Conservation (phyloP, 345 rosid genomes). For the Melastoma malabathricum region DNA sequence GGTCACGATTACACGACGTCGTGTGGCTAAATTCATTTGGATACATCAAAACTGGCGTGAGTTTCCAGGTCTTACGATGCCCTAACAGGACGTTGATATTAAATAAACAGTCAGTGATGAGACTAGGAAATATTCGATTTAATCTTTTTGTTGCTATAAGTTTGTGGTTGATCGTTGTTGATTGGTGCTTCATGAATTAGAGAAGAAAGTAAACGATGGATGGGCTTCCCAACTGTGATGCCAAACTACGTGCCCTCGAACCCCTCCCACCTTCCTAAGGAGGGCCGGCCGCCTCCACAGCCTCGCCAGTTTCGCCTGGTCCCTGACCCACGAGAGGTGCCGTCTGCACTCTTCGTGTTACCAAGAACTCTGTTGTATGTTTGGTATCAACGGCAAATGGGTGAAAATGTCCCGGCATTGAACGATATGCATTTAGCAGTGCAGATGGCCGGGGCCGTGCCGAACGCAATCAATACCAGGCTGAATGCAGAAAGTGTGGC, state of each 20-base stretch:
- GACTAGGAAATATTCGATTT: too few relatives aligned
- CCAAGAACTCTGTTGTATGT: constrained; percentile 41
- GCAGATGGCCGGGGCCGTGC: constrained; percentile 78
- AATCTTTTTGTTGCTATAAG: too few relatives aligned
- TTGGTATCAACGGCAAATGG: background rate
- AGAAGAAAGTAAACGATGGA: too few relatives aligned
- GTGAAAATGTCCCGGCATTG: constrained; percentile 38
- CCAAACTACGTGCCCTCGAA: constrained; percentile 50
- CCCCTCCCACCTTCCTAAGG: constrained; percentile 45
- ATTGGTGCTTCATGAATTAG: too few relatives aligned
- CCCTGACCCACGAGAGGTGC: constrained; percentile 47
- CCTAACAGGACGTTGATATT: too few relatives aligned
- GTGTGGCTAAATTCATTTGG: too few relatives aligned
- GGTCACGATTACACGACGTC: too few relatives aligned
- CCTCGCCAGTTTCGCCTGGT: constrained; percentile 46
- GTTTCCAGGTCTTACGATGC: too few relatives aligned
- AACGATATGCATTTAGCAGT: constrained; percentile 86
- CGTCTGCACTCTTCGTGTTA: constrained; percentile 29
- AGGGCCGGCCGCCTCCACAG: constrained; percentile 49
- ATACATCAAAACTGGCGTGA: too few relatives aligned
- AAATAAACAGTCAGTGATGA: too few relatives aligned
- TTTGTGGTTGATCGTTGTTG: too few relatives aligned
- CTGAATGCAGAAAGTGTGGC: constrained; percentile 50
- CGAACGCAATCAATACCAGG: constrained; percentile 56
- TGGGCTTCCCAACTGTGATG: constrained; percentile 30